Evolutionary conservation across 257 asterid species (phyloP), one percentile per base, ranked within the genome.

Genomic region (Solanum sparsipilum): DNA sequence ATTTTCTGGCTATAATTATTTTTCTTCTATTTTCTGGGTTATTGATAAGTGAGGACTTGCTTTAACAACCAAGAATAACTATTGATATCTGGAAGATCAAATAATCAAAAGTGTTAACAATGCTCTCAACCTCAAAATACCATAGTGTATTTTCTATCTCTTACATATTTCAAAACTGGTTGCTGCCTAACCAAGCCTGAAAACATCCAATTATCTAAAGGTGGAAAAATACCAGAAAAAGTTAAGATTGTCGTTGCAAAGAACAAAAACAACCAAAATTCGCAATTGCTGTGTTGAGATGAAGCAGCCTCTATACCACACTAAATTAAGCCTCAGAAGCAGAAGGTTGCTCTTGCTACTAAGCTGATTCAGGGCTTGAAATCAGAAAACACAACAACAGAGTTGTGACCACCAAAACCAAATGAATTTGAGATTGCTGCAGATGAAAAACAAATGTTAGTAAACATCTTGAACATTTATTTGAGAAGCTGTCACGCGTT

Each of bases 371-470:
- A 96, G 20, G 94, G 94, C 90, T 93, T 93, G 96, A 92, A 94
- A 84, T 95, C 98, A 27, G 98, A 91, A 90, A 96, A 94, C 13
- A 90, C 95, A 35, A 92, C 94, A 18, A 92, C 97, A 5, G 98
- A 96, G 91, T 94, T 95, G 93, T 95, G 98, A 65, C 98, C 98
- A 31, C 98, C 98, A 88, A 94, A 94, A 86, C 98, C 98, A 46
- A 94, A 94, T 70, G 98, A 94, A 81, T 96, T 96, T 65, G 98
- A 94, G 87, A 96, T 96, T 81, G 91, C 98, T 95, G 98, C 94
- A 92, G 15, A 56, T 15, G 71, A 85, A 79, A 29, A 71, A 34
- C 52, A 81, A 41, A 79, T 79, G 84, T 44, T n/a, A 76, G 58
- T 10, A 36, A 74, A 12, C 18, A n/a, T 36, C 2, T 78, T n/a